Percentiles rank a stretch among this genome's conserved stretches.
Evolutionary conservation across 495 filamentous ascomycete genomes (phyloP).

Genomic region (Penicillium desertorum): DNA sequence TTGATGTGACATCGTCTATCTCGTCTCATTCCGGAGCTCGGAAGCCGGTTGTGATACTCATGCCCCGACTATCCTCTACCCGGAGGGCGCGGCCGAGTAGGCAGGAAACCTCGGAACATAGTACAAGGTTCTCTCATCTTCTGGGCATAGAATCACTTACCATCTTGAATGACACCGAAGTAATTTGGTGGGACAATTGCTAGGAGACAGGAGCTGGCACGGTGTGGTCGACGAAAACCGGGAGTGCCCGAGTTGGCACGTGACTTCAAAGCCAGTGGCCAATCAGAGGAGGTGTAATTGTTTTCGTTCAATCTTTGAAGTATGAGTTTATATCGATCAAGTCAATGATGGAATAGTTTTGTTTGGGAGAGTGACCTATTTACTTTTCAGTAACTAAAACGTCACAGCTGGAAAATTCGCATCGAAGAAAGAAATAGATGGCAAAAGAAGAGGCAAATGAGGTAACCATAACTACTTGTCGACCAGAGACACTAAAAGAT

Average conservation of each 20-base stretch:
- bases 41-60: conserved; percentile 5
- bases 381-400: too few relatives aligned
- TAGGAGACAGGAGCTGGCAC: conserved; percentile 31
- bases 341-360: neutral
- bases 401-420: too few relatives aligned
- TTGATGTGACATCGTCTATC: conserved; percentile 5
- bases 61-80: conserved; percentile 12
- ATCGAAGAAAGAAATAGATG: neutral
- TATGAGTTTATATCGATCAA: neutral
- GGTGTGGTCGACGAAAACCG: conserved; percentile 43
- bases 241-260: conserved; percentile 27
- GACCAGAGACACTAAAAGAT: too few relatives aligned
- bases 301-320: neutral
- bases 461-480: neutral
- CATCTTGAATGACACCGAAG: conserved; percentile 16
- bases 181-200: conserved; percentile 33
- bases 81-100: neutral
- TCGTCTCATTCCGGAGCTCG: conserved; percentile 16
- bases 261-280: conserved; percentile 18
- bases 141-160: neutral
- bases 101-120: neutral
- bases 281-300: conserved; percentile 28
- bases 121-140: neutral
- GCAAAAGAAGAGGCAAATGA: too few relatives aligned
- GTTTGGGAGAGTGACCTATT: too few relatives aligned